Base-by-base conservation (phyloP, 2,329 filamentous ascomycete genomes). In the Pochonia chlamydosporia region DNA sequence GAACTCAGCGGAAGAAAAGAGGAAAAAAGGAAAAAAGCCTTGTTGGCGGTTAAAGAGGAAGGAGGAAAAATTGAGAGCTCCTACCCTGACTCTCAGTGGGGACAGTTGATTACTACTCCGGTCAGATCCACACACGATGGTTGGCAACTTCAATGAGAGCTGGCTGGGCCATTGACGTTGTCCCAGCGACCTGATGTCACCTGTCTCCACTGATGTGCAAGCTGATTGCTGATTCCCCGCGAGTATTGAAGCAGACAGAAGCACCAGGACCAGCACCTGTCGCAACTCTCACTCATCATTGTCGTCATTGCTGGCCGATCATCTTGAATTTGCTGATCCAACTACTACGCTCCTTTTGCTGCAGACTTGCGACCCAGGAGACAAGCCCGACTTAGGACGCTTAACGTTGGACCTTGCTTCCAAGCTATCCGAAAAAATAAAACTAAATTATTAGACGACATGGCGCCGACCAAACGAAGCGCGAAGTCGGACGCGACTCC, bases 391-490 rank as follows among this genome's bases (percentile, higher is more conserved):
- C n/a, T n/a, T n/a, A n/a, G n/a, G n/a, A n/a, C n/a, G n/a, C n/a
- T n/a, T n/a, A n/a, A n/a, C n/a, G n/a, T n/a, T n/a, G n/a, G n/a
- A n/a, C n/a, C n/a, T n/a, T n/a, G n/a, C n/a, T n/a, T n/a, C n/a
- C n/a, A n/a, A n/a, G n/a, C n/a, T n/a, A n/a, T n/a, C n/a, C n/a
- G n/a, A n/a, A n/a, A n/a, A 26, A n/a, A n/a, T 16, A 13, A 26
- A 16, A 16, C 13, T 10, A n/a, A 16, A 21, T 21, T 23, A 5
- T 16, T 24, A 10, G 40, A 42, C 13, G 40, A 18, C 6, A 54
- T 56, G 54, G 46, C 52, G 54, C 48, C 58, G 21, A 56, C 54
- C 7, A 51, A 52, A 49, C 54, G 59, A 56, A 56, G 56, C 49
- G 49, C 49, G 11, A 52, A 47, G 48, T 48, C 50, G 20, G 48